Evolutionary conservation across 805 yeast genomes (phyloP), one percentile per base, ranked within the genome.

Genomic region (Dipodascus geniculatus): DNA sequence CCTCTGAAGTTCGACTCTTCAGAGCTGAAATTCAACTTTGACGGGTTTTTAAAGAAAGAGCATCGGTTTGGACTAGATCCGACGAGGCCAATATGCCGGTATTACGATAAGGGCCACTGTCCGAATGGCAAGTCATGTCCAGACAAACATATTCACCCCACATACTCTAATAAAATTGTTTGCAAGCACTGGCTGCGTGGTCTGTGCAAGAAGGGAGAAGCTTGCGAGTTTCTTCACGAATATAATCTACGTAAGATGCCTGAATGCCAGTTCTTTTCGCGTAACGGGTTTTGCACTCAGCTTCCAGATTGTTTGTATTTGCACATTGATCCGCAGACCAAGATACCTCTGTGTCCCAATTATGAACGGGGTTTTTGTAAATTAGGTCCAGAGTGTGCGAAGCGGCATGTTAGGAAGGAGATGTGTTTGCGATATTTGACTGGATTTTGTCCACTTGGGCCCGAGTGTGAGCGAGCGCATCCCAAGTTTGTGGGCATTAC

Each of bases 111-210:
- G 20, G 81, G 85, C 28, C 75, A 81, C 16, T 91, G 98, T 68
- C 96, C 97, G 1, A 74, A 83, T 55, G 96, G 97, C 4, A 73
- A 76, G n/a, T 76, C 76, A 50, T 91, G 98, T 65, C 90, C 90
- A 20, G 82, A 87, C 70, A 86, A 89, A 64, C 98, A 91, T 69
- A 83, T 83, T 33, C 78, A 80, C 51, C 81, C 79, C 52, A 77
- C 76, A 49, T 81, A 79, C 63, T 74, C 77, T 52, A 83, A 83
- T 66, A 83, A 85, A 66, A 87, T 93, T 53, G 99, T 93, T 2
- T 93, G 99, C 68, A 91, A 93, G 74, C 97, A 93, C 73, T 93
- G 99, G 99, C 78, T 93, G 35, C 79, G 97, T 59, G 99, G 99
- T 0, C 77, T 93, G 35, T 93, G 99, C 70, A 93, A 93, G 71